Evolutionary conservation across 768 basidiomycete genomes (phyloP), one percentile per base, ranked within the genome.

Genomic region (Hericium coralloides): DNA sequence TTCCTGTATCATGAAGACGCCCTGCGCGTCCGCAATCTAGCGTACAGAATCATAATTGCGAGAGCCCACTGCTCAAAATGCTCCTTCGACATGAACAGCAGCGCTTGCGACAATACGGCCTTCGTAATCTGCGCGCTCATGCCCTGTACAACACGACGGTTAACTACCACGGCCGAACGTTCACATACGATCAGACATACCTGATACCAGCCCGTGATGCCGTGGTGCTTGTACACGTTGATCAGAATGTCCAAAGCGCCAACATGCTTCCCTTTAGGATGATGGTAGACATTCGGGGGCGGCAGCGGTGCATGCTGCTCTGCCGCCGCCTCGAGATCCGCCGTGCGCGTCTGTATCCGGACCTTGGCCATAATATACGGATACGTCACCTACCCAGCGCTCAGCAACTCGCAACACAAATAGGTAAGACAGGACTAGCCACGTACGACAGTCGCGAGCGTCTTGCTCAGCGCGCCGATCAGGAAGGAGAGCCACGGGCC

Each of bases 331-430:
- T 45, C 43, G 9, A 45, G 43, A 56, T 84, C 82, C 17, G 82
- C 77, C 49, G 80, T 79, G 26, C 89, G 83, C 7, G 95, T 92
- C 70, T 98, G 95, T 26, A 98, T 88, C 53, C 95, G 82, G 36
- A 98, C 92, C 77, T 98, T 98, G 49, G 90, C 91, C 89, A 93
- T 92, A 63, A 94, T 94, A 67, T 95, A 94, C 0, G 92, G 93
- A 67, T 95, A 95, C 2, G 92, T 95, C 26, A 93, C 90, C 93
- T 94, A 63, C 20, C 38, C 6, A 22, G 22, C 23, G 8, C 55
- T 50, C 39, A 45, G 51, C 37, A 25, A 18, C 3, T 2, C 10
- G 17, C 37, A 22, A 45, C 36, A 17, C 23, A n/a, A 10, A 22
- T 17, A 8, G 3, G 12, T 51, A 51, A 3, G 36, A 55, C 38